Percentiles rank a stretch among this genome's conserved stretches.
Evolutionary conservation across 345 rosid genomes (phyloP).

Genomic region (Syzygium oleosum): DNA sequence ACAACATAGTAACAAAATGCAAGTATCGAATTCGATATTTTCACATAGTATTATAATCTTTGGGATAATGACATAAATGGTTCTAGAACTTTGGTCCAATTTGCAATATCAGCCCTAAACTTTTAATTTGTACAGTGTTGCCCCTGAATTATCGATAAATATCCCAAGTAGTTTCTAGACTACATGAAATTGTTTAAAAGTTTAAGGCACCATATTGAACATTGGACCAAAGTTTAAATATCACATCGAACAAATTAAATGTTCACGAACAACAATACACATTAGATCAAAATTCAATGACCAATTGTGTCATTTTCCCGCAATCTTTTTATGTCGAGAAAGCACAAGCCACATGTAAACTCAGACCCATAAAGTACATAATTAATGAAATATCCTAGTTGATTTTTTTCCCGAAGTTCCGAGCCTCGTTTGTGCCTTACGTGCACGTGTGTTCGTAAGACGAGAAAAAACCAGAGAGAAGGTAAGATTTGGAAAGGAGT

Average conservation of each 20-base stretch:
- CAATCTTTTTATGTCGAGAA: not conserved
- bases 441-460: not conserved
- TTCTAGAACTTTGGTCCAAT: not conserved
- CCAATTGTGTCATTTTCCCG: not conserved
- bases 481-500: not conserved
- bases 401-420: not conserved
- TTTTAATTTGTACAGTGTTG: not conserved
- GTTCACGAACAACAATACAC: fast-evolving
- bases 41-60: not conserved
- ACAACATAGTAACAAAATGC: not conserved
- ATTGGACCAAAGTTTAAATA: not conserved
- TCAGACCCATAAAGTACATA: no score
- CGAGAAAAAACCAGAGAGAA: not conserved
- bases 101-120: not conserved
- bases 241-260: not conserved
- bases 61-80: not conserved
- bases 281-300: not conserved
- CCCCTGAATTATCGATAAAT: not conserved
- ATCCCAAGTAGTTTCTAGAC: not conserved
- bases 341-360: not conserved
- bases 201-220: not conserved
- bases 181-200: not conserved
- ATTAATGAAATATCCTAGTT: not conserved
- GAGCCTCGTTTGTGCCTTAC: not conserved
- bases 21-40: not conserved